phyloP scores from a whole-genome alignment of 192 early-diverging fungal species.

The Entophlyctis luteolus region DNA sequence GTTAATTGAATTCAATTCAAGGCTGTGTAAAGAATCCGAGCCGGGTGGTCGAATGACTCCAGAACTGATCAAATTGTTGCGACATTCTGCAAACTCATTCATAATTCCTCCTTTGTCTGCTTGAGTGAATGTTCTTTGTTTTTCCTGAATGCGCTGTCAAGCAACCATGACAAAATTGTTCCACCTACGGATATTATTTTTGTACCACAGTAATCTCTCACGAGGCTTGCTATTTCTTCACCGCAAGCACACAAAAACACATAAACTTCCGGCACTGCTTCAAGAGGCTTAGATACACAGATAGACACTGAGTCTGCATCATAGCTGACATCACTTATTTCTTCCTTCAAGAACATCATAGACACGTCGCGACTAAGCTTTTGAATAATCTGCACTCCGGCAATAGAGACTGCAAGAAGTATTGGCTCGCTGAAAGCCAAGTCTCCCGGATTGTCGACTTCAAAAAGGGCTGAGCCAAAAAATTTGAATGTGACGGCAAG shows the following conservation, averaged over 20 bases:
- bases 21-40: constrained; percentile 35
- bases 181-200: constrained; percentile 14
- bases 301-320: constrained; percentile 32
- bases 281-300: constrained; percentile 18
- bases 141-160: constrained; percentile 25
- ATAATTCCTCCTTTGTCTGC: constrained; percentile 25
- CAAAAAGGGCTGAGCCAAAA: constrained; percentile 46
- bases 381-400: constrained; percentile 48
- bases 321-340: constrained; percentile 35
- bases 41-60: constrained; percentile 37
- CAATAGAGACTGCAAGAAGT: constrained; percentile 33
- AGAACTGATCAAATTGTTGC: constrained; percentile 29
- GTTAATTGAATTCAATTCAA: too few species aligned
- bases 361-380: constrained; percentile 37
- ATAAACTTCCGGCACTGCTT: constrained; percentile 39
- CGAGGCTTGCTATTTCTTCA: constrained; percentile 46
- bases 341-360: constrained; percentile 35
- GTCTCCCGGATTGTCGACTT: constrained; percentile 43
- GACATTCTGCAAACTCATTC: constrained; percentile 33
- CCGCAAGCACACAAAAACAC: constrained; percentile 36
- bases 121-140: constrained; percentile 24
- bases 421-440: constrained; percentile 49
- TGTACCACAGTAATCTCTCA: constrained; percentile 44
- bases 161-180: too few species aligned
- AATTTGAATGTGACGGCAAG: constrained; percentile 34